A percentile compares a stretch with the other conserved stretches of the same genome.
phyloP scores from a whole-genome alignment of 2,329 filamentous ascomycete species.

The Hypoxylon sp. region DNA sequence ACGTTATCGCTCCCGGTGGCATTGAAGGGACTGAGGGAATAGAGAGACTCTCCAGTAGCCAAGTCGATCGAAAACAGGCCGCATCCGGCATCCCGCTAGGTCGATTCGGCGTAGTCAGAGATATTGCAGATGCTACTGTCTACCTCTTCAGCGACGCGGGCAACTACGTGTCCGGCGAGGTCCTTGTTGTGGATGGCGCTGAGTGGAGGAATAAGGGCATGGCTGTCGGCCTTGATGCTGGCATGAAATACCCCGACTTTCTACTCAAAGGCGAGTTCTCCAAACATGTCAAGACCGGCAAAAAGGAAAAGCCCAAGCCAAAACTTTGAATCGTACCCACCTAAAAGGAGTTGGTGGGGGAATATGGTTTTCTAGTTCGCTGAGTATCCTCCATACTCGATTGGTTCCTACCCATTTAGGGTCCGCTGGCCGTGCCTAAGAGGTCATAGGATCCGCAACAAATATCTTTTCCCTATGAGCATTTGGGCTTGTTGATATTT shows the following conservation, averaged over 20 bases:
- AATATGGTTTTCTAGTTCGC: neutral
- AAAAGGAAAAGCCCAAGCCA: conserved; percentile 59
- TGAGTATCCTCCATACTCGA: neutral
- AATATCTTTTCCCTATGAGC: neutral
- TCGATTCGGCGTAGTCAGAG: conserved; percentile 82
- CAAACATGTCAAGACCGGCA: conserved; percentile 58
- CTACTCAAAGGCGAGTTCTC: conserved; percentile 59
- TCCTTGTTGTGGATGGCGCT: conserved; percentile 79
- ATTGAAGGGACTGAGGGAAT: conserved; percentile 89
- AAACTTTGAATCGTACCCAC: conserved; percentile 57
- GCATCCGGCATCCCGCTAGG: conserved; percentile 76
- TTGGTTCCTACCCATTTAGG: neutral
- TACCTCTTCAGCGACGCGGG: conserved; percentile 89
- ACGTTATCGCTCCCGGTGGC: conserved; percentile 89
- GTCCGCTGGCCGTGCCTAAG: neutral
- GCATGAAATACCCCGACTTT: conserved; percentile 69
- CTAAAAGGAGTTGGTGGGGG: neutral
- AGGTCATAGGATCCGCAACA: neutral
- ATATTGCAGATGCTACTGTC: conserved; percentile 93
- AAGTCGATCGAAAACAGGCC: conserved; percentile 54
- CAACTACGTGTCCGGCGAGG: conserved; percentile 87
- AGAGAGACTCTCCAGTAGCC: conserved; percentile 69
- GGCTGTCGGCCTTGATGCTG: conserved; percentile 63
- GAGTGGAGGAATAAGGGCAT: conserved; percentile 68
- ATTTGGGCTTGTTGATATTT: neutral